Evolutionary conservation across 257 asterid species (phyloP), one percentile per base, ranked within the genome.

Genomic region (Solanum gracilifrons): DNA sequence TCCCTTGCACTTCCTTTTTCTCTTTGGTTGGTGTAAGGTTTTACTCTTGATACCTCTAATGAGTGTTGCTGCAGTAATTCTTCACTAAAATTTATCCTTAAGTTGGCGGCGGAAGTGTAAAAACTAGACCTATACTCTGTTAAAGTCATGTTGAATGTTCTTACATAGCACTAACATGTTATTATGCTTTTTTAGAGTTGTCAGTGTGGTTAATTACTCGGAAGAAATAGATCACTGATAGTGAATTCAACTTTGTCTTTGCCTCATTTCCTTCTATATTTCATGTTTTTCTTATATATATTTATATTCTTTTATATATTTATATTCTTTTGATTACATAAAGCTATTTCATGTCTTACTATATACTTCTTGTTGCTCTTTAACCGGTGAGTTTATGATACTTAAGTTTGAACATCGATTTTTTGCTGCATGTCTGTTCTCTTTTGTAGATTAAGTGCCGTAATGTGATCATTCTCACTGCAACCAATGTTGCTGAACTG

Each of bases 381-480:
- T 51, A 32, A 10, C 7, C 7, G 3, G 43, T 82, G 46, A 48
- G 43, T 48, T 82, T 1, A 82, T 13, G 29, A 29, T 46, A 80
- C 85, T 31, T 46, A 18, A 18, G 71, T 82, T 36, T 82, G 85
- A 31, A 48, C 43, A 37, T 29, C 5, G 0, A 31, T 48, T 9
- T 29, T 43, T 48, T 82, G n/a, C n/a, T n/a, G 43, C 69, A 48
- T 20, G 29, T 31, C 6, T 46, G 29, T 51, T 86, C 39, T 77
- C n/a, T 85, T 83, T 88, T 75, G 86, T 88, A 95, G 99, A 94
- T 96, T 88, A 95, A 96, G 91, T 96, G 99, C 91, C 89, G 89
- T 87, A 96, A 96, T 85, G 97, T 96, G 84, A 89, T 95, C 60
- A 89, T 94, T 85, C 95, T 96, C 84, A 92, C 93, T 48, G 95